Base-by-base conservation (phyloP, 805 yeast species). In the Nakazawaea sp. region DNA sequence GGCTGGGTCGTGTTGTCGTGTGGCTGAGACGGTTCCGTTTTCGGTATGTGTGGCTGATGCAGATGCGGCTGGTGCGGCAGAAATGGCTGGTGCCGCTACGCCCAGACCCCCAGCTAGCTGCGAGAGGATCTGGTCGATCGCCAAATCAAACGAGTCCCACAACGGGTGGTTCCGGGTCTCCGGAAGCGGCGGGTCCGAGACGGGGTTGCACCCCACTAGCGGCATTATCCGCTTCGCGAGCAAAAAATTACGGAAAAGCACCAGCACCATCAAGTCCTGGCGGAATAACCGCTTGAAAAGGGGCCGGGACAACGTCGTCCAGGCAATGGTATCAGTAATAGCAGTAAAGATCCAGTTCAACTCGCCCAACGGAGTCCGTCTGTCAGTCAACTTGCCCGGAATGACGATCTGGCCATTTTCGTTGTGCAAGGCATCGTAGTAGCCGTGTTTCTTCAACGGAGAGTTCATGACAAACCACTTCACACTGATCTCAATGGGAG, bases 71-170 rank as follows among this genome's bases (percentile, higher is more conserved):
- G 33, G 17, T 20, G 40, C 27, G 18, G 35, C 19, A 30, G 29
- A 24, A 19, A 28, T 4, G 30, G 38, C 23, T 16, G 38, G 45
- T 19, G 33, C 32, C 10, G 39, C 23, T 15, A 31, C 18, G 23
- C 29, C 38, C 29, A 36, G 30, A n/a, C 20, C 23, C 19, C 36
- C 29, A 18, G 46, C 25, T 29, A 82, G 58, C 49, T 82, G 88
- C 2, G 85, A 75, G 31, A 92, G 63, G 4, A 94, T 94, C 53
- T 92, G 97, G 55, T 92, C 97, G 28, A 92, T 81, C 0, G 98
- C 97, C 44, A 92, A 66, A 53, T 92, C 97, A 97, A 98, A 92
- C 0, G 96, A 81, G 42, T 87, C 92, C 98, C 98, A 92, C 85
- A 92, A 80, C 4, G 94, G 78, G 53, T 92, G 97, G 43, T 75